Evolutionary conservation across 164 flowering plant genomes (phyloP), one percentile per base, ranked within the genome.

Genomic region (Berberis thunbergii): DNA sequence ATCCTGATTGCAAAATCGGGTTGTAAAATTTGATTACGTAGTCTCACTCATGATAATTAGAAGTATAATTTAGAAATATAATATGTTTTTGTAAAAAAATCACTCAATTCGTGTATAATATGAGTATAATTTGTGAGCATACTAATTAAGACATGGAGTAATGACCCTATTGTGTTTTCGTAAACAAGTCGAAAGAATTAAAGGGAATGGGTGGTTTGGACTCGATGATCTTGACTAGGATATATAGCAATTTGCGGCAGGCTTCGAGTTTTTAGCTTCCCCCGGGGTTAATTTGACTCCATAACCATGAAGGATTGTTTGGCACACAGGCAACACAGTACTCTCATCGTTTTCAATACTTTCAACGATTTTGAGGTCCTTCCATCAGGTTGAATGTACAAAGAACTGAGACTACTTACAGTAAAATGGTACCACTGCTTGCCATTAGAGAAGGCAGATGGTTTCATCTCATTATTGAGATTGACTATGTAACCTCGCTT

Each of bases 151-250:
- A 26, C 26, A 0, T 26, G 26, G 4, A 79, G 54, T 1, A 81
- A 60, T 1, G 72, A 12, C 41, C 26, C 43, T 3, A 6, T 38
- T 1, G 41, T 45, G 2, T 57, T 9, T 3, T 42, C 10, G 6
- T 60, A 6, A 39, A 53, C 39, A 5, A 83, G 72, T 7, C 86
- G 86, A 0, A 85, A 76, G 57, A 83, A 83, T 4, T 67, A 49
- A 9, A 83, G 82, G 0, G 85, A 66, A 0, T 84, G 76, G n/a
- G 86, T 85, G 6, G 80, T 85, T 6, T 78, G 86, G 8, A 85
- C 46, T 3, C 73, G 75, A 3, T 56, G 77, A 7, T 73, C 56
- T 50, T 64, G 59, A 62, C 81, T 85, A 0, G 78, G 81, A n/a
- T 75, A 59, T 4, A 84, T 66, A 1, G 65, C 71, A 40, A 78